Conservation (phyloP, 768 basidiomycete genomes). For the Pleurotus eryngii region DNA sequence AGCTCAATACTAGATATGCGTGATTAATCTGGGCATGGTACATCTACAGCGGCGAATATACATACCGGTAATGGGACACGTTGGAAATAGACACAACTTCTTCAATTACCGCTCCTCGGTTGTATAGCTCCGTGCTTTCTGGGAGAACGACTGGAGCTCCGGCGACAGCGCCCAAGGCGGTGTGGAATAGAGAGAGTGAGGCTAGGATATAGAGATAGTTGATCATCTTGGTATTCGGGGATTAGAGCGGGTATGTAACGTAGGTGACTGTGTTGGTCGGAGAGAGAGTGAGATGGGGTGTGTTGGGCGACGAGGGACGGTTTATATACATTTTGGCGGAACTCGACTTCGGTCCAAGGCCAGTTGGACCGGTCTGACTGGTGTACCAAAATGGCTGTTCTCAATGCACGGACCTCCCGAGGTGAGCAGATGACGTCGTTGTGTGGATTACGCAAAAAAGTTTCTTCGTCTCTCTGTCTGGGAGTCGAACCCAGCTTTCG, state of each 20-base stretch:
- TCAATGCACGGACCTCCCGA: too few relatives aligned
- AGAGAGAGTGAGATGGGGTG: not conserved
- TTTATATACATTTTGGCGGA: not conserved
- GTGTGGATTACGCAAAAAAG: not conserved
- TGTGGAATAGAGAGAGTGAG: constrained; percentile 16
- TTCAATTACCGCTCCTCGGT: too few relatives aligned
- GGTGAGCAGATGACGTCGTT: not conserved
- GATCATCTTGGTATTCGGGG: not conserved
- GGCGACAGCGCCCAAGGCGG: constrained; percentile 14
- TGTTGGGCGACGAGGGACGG: not conserved
- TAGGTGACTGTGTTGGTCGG: constrained; percentile 1
- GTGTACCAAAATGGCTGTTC: not conserved
- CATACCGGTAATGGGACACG: too few relatives aligned
- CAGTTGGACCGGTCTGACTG: not conserved
- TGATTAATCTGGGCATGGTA: too few relatives aligned
- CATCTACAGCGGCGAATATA: too few relatives aligned
- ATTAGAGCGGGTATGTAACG: not conserved
- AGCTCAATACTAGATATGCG: too few relatives aligned
- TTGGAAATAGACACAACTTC: too few relatives aligned
- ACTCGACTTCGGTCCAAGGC: not conserved
- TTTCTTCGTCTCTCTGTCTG: not conserved
- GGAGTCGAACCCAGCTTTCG: constrained; percentile 10
- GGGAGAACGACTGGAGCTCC: too few relatives aligned
- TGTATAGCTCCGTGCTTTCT: too few relatives aligned
- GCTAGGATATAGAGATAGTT: constrained; percentile 10